A percentile compares a stretch with the other conserved stretches of the same genome.
Conservation (phyloP, 768 basidiomycete genomes). For the Mycena metata region DNA sequence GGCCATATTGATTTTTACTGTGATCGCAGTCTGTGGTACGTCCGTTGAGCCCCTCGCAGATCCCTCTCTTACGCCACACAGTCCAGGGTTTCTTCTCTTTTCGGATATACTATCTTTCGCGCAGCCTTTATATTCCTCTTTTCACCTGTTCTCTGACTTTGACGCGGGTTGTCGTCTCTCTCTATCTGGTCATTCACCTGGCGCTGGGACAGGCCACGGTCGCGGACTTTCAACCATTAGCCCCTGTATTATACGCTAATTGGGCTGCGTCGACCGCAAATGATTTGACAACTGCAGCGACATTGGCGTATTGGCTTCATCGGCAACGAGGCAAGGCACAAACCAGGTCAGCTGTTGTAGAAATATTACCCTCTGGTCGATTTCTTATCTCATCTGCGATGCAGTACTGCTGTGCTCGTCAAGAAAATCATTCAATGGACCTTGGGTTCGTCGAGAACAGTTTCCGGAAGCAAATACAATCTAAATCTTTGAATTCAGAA, state of each 20-base stretch:
- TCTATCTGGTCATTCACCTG: background rate
- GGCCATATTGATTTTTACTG: background rate
- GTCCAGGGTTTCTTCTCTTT: conserved; percentile 22
- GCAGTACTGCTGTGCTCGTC: conserved; percentile 7
- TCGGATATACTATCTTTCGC: conserved; percentile 14
- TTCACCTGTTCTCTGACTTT: conserved; percentile 12
- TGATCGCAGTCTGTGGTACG: conserved; percentile 5
- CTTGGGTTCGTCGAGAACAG: conserved; percentile 5
- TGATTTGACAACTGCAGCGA: conserved; percentile 15
- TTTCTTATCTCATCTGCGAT: background rate
- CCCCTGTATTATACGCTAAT: background rate
- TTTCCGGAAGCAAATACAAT: too few species aligned
- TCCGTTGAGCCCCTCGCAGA: background rate
- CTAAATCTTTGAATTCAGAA: background rate
- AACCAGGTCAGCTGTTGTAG: conserved; percentile 1
- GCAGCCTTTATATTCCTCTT: background rate
- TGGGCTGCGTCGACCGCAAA: conserved; percentile 17
- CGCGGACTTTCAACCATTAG: background rate
- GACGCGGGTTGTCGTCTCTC: background rate
- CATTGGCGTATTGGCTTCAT: conserved; percentile 12
- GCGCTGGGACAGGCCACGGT: background rate
- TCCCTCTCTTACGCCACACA: background rate
- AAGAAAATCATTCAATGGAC: conserved; percentile 22
- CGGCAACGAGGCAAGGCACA: background rate
- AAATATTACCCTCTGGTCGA: background rate